phyloP scores from a whole-genome alignment of 495 filamentous ascomycete species.

The Penicillium soppii region DNA sequence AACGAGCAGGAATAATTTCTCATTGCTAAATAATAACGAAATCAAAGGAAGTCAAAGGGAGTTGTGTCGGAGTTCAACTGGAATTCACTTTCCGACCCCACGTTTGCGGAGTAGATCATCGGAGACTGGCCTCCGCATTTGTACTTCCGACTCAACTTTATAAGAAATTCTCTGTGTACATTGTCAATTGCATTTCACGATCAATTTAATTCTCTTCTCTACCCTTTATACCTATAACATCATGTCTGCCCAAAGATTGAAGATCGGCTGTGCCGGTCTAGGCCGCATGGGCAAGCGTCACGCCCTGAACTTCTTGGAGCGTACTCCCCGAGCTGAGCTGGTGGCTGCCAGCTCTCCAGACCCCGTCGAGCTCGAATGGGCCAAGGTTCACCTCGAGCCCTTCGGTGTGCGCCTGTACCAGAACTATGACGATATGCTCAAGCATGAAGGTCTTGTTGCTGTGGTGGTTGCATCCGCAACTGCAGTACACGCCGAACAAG shows the following conservation, averaged over 20 bases:
- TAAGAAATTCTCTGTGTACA: not conserved
- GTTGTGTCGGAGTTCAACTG: conserved; percentile 8
- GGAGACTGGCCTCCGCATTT: conserved; percentile 23
- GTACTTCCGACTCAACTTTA: not conserved
- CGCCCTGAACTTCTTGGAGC: conserved; percentile 52
- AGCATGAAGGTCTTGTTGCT: conserved; percentile 52
- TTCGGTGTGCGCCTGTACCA: conserved; percentile 49
- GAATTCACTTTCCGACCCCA: conserved; percentile 28
- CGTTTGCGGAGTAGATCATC: conserved; percentile 13
- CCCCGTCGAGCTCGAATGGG: conserved; percentile 52
- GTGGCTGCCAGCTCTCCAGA: conserved; percentile 54
- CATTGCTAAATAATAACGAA: too few relatives aligned
- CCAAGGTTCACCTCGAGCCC: conserved; percentile 44
- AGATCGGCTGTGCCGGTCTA: conserved; percentile 52
- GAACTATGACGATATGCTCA: conserved; percentile 57
- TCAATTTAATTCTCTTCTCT: not conserved
- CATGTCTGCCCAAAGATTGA: conserved; percentile 46
- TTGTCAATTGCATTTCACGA: not conserved
- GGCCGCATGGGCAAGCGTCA: conserved; percentile 61
- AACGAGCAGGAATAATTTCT: conserved; percentile 10
- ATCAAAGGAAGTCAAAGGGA: too few relatives aligned
- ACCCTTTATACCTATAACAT: conserved; percentile 8
- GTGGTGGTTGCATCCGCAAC: conserved; percentile 54
- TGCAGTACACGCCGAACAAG: conserved; percentile 55
- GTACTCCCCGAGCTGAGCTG: conserved; percentile 51